phyloP scores from a whole-genome alignment of 352 stramenopile genomes.

The Thalassiosira sp. region DNA sequence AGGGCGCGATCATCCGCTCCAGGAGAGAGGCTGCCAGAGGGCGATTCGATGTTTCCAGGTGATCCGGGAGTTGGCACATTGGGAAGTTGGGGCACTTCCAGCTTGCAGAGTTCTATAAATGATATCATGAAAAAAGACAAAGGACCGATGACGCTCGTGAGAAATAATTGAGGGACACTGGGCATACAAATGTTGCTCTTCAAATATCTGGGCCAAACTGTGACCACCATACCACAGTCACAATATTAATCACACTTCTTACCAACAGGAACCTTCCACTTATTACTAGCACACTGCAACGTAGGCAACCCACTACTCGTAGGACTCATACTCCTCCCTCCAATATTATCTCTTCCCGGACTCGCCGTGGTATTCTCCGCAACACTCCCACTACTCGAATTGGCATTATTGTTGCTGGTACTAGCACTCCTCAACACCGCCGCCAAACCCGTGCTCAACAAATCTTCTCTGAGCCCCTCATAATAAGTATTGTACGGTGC shows the following conservation, averaged over 20 bases:
- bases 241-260: constrained; percentile 6
- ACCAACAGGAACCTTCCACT: constrained; percentile 79
- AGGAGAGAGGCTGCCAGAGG: constrained; percentile 34
- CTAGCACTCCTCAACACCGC: constrained; percentile 48
- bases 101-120: constrained; percentile 69
- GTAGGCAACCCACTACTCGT: constrained; percentile 47
- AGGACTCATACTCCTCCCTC: constrained; percentile 18
- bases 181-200: background rate
- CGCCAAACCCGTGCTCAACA: constrained; percentile 76
- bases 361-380: constrained; percentile 33
- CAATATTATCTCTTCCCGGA: constrained; percentile 31
- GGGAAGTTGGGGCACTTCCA: constrained; percentile 75
- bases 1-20: constrained; percentile 70
- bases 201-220: background rate
- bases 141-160: too few relatives aligned
- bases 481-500: constrained; percentile 96
- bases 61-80: constrained; percentile 26
- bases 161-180: too few relatives aligned
- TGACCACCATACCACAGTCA: background rate
- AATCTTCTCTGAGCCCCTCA: constrained; percentile 85
- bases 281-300: constrained; percentile 80
- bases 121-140: background rate
- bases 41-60: constrained; percentile 18
- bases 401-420: constrained; percentile 6
- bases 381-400: constrained; percentile 25